Conservation (phyloP, 345 rosid genomes). For the Salix koriyanagi region DNA sequence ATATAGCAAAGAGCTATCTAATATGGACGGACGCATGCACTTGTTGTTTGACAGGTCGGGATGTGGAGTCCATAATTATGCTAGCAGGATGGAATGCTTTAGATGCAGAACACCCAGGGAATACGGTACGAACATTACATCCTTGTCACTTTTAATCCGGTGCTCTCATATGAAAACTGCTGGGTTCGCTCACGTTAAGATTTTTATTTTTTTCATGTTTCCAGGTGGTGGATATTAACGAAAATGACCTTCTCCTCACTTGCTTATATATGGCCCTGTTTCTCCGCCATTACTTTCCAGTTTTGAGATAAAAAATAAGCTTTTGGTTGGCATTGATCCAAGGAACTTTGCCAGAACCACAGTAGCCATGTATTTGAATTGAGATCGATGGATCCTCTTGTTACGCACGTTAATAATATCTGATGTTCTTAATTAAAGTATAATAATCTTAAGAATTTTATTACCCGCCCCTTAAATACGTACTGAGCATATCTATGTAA, state of each 20-base stretch:
- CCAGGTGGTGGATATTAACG: conserved; percentile 31
- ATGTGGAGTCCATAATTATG: conserved; percentile 36
- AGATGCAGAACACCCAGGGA: conserved; percentile 31
- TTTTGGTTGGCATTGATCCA: conserved; percentile 8
- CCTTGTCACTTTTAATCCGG: neutral
- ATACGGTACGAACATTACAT: conserved; percentile 7
- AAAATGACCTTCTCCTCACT: neutral
- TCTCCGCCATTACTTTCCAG: neutral
- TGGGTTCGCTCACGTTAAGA: neutral
- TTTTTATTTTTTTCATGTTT: neutral
- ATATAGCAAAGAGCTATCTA: neutral
- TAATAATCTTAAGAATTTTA: conserved; percentile 7
- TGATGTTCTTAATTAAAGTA: neutral
- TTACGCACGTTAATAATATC: conserved; percentile 3
- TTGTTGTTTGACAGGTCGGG: conserved; percentile 17
- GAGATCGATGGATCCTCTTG: conserved; percentile 6
- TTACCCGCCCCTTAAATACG: neutral
- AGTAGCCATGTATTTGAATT: conserved; percentile 6
- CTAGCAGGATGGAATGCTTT: conserved; percentile 37
- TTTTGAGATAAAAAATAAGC: conserved; percentile 1
- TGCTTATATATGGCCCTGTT: conserved; percentile 4
- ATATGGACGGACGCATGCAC: neutral
- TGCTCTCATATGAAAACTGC: neutral
- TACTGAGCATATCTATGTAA: neutral
- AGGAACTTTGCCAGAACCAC: conserved; percentile 10